These are phyloP conservation scores for Novymonas esmeraldas DNA, from an alignment of 208 protist species.

Conservation along the genomic window DNA sequence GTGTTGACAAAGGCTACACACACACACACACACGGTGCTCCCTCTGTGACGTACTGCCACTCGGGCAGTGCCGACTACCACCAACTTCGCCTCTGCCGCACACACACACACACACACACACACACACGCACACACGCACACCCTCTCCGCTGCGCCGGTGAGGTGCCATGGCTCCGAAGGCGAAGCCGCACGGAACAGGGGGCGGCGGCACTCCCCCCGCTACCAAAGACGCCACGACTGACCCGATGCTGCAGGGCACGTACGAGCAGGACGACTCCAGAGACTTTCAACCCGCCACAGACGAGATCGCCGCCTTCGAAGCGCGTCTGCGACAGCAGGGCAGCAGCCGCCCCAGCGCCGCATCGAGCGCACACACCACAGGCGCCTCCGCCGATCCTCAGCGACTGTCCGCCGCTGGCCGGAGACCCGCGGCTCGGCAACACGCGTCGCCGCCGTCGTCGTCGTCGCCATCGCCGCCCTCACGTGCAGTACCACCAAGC, in stretches of 20 bases:
- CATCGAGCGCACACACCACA: neutral
- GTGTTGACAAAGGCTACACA: too few species aligned
- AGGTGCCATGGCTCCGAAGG: conserved; percentile 20
- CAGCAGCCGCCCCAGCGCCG: conserved; percentile 10
- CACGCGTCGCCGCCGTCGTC: neutral
- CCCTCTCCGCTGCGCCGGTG: too few species aligned
- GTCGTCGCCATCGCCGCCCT: too few species aligned
- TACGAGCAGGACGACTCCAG: conserved; percentile 62
- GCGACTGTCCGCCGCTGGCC: too few species aligned
- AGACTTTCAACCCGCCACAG: conserved; percentile 37
- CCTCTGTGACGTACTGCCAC: too few species aligned
- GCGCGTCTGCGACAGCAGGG: conserved; percentile 31
- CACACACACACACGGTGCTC: too few species aligned
- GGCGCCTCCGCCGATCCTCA: neutral
- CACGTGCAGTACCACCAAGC: neutral
- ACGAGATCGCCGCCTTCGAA: conserved; percentile 64
- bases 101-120: neutral
- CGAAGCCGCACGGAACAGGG: conserved; percentile 1
- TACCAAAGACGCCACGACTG: conserved; percentile 19
- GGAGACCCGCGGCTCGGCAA: too few species aligned
- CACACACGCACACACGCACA: neutral
- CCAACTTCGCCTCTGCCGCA: neutral
- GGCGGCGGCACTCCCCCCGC: neutral
- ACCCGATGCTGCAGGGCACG: conserved; percentile 64
- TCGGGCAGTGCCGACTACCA: too few species aligned